A percentile compares a stretch with the other conserved stretches of the same genome.
Conservation (phyloP, 257 asterid genomes). For the Fraxinus quadrangulata region DNA sequence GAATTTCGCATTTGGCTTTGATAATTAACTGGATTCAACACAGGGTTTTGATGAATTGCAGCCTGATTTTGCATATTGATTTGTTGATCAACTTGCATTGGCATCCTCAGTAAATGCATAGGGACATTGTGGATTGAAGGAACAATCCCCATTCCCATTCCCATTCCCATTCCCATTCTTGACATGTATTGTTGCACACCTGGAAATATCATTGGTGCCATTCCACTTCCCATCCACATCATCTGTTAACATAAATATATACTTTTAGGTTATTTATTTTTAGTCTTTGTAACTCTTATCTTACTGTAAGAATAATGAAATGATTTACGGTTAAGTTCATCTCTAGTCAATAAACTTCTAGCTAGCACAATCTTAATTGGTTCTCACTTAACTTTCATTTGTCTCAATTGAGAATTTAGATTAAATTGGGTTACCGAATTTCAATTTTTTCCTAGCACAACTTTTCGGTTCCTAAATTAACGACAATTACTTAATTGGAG, state of each 20-base stretch:
- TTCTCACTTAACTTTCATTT: too few relatives aligned
- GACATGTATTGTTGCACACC: slow-evolving; percentile 75
- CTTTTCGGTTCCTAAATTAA: too few relatives aligned
- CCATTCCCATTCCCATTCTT: slow-evolving; percentile 59
- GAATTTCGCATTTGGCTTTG: slow-evolving; percentile 54
- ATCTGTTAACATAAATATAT: slow-evolving; percentile 37
- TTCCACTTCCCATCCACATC: slow-evolving; percentile 91
- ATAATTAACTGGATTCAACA: slow-evolving; percentile 40
- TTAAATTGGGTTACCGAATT: too few relatives aligned
- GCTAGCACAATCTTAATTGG: too few relatives aligned
- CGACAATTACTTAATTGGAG: too few relatives aligned
- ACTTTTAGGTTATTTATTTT: too few relatives aligned
- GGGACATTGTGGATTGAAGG: slow-evolving; percentile 52
- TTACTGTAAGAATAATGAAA: too few relatives aligned
- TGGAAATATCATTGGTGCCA: slow-evolving; percentile 75
- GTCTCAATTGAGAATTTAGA: too few relatives aligned
- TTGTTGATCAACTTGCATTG: slow-evolving; percentile 43
- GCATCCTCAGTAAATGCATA: slow-evolving; percentile 56
- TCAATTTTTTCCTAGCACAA: too few relatives aligned
- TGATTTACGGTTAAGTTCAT: too few relatives aligned
- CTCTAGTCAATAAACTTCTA: too few relatives aligned
- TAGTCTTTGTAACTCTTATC: background rate
- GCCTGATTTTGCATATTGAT: slow-evolving; percentile 42
- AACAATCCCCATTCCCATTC: slow-evolving; percentile 60
- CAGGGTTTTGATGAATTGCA: slow-evolving; percentile 29